A percentile compares a stretch with the other conserved stretches of the same genome.
phyloP scores from a whole-genome alignment of 2,329 filamentous ascomycete species.

The Aaosphaeria arxii region DNA sequence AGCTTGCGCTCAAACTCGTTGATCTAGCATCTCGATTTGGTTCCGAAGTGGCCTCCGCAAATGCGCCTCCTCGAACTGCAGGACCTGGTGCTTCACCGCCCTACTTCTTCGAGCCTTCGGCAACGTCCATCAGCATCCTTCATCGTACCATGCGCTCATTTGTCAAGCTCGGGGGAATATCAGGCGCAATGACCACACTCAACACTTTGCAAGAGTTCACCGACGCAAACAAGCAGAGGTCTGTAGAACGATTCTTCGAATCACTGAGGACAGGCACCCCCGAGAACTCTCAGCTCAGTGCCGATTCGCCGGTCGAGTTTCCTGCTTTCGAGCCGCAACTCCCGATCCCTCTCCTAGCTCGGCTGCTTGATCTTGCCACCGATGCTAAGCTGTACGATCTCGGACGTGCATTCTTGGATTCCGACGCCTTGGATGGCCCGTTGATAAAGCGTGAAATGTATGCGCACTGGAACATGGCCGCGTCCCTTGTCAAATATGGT shows the following conservation, averaged over 20 bases:
- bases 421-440: slow-evolving; percentile 53
- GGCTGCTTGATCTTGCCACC: slow-evolving; percentile 51
- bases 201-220: slow-evolving; percentile 38
- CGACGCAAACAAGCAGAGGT: slow-evolving; percentile 43
- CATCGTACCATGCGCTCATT: slow-evolving; percentile 42
- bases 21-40: slow-evolving; percentile 41
- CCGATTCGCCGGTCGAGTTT: slow-evolving; percentile 39
- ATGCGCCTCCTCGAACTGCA: slow-evolving; percentile 25
- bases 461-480: slow-evolving; percentile 46
- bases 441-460: slow-evolving; percentile 48
- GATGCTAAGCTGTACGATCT: slow-evolving; percentile 47
- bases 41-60: slow-evolving; percentile 36
- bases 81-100: slow-evolving; percentile 17
- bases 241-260: slow-evolving; percentile 42
- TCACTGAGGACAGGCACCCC: slow-evolving; percentile 17
- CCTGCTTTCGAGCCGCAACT: slow-evolving; percentile 45
- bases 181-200: slow-evolving; percentile 38
- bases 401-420: slow-evolving; percentile 53
- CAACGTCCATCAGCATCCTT: slow-evolving; percentile 40
- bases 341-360: slow-evolving; percentile 47
- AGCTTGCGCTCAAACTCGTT: slow-evolving; percentile 39
- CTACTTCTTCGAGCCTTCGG: slow-evolving; percentile 46
- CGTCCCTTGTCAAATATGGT: slow-evolving; percentile 55
- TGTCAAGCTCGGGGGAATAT: slow-evolving; percentile 37
- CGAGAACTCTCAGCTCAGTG: slow-evolving; percentile 21